These are phyloP conservation scores for Xylariales sp. DNA, from an alignment of 2,329 filamentous ascomycete genomes.

Conservation along the genomic window DNA sequence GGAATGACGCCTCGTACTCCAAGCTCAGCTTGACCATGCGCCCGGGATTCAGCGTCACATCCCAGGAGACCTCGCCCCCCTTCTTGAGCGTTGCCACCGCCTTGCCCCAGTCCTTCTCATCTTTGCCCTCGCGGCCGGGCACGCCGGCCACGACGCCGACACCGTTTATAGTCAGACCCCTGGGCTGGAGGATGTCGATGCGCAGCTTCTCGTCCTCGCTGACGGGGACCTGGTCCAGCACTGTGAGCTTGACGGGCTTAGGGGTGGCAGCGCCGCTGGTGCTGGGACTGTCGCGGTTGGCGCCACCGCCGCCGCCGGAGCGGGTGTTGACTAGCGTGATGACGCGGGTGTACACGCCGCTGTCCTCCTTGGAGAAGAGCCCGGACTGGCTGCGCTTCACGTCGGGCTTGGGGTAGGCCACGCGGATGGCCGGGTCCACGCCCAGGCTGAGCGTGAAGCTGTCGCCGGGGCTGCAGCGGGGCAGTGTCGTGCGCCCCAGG, in stretches of 20 bases:
- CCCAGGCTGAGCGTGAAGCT: constrained; percentile 50
- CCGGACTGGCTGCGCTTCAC: constrained; percentile 46
- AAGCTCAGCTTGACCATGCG: constrained; percentile 45
- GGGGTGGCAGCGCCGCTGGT: too few species aligned
- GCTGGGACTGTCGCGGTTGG: too few species aligned
- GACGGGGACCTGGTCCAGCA: constrained; percentile 59
- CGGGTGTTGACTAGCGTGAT: constrained; percentile 49
- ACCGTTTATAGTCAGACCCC: constrained; percentile 38
- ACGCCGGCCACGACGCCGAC: constrained; percentile 30
- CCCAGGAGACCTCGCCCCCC: constrained; percentile 55
- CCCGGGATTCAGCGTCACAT: constrained; percentile 53
- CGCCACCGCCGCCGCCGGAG: constrained; percentile 20
- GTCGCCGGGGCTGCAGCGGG: constrained; percentile 51
- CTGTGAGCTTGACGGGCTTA: constrained; percentile 41
- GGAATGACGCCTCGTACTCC: constrained; percentile 4
- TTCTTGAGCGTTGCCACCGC: constrained; percentile 51
- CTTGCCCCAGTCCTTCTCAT: constrained; percentile 46
- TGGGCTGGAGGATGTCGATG: constrained; percentile 45
- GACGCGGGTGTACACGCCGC: constrained; percentile 42
- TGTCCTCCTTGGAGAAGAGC: constrained; percentile 50
- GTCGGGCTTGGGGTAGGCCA: constrained; percentile 52
- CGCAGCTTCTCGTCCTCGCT: constrained; percentile 54
- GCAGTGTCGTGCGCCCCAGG: constrained; percentile 51
- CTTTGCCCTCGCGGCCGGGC: constrained; percentile 20
- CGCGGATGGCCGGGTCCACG: constrained; percentile 53